Conservation (phyloP, 1,284 basidiomycete species). For the Rhodotorula sp. region DNA sequence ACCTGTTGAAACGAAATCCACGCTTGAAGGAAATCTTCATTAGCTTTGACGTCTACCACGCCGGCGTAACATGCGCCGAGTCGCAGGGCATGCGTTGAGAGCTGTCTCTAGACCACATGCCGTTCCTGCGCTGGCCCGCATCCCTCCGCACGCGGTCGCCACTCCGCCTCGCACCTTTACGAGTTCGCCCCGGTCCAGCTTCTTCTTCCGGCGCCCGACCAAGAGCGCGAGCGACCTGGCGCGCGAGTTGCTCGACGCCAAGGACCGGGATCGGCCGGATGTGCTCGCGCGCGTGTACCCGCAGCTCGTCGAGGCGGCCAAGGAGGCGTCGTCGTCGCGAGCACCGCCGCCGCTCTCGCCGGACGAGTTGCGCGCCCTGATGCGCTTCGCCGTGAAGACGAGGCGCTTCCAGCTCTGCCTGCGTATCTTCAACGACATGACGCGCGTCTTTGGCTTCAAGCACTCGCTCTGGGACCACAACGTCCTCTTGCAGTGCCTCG, state of each 20-base stretch:
- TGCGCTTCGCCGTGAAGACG: slow-evolving; percentile 33
- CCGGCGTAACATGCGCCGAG: slow-evolving; percentile 13
- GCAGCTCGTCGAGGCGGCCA: slow-evolving; percentile 11
- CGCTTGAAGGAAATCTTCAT: too few species aligned
- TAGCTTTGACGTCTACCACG: neutral
- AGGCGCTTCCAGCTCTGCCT: slow-evolving; percentile 19
- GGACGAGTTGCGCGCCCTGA: slow-evolving; percentile 17
- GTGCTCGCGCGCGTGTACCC: slow-evolving; percentile 31
- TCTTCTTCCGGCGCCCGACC: slow-evolving; percentile 34
- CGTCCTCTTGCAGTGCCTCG: slow-evolving; percentile 23
- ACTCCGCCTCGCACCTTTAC: neutral
- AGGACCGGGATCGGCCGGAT: slow-evolving; percentile 22
- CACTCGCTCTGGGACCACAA: slow-evolving; percentile 28
- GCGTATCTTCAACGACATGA: slow-evolving; percentile 37
- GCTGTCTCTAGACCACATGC: neutral
- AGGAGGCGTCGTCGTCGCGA: slow-evolving; percentile 7
- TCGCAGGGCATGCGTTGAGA: neutral
- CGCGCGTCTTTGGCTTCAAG: slow-evolving; percentile 7
- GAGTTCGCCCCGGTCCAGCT: neutral
- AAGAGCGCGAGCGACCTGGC: slow-evolving; percentile 16
- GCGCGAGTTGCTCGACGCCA: slow-evolving; percentile 20
- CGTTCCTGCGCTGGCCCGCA: neutral
- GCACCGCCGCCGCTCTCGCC: slow-evolving; percentile 8
- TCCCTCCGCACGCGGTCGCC: neutral
- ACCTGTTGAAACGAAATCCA: too few species aligned